A percentile compares a stretch with the other conserved stretches of the same genome.
phyloP scores from a whole-genome alignment of 208 protist species.

The Trypanosoma cruzi region DNA sequence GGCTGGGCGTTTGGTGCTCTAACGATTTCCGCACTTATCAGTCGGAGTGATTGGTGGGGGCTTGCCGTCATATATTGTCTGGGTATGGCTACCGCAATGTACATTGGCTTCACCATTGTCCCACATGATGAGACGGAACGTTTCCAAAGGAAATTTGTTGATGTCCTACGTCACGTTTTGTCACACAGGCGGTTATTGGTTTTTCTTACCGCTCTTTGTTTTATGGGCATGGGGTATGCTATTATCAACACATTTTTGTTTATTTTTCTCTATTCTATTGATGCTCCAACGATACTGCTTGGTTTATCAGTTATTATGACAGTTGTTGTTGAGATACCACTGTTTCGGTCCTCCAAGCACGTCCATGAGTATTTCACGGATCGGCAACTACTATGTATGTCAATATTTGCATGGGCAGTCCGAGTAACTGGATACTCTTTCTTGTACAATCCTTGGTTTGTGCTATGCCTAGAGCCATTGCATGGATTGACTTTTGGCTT shows the following conservation, averaged over 20 bases:
- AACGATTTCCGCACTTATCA: not conserved
- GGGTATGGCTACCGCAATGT: slow-evolving; percentile 5
- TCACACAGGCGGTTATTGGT: slow-evolving; percentile 14
- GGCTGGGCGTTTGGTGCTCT: slow-evolving; percentile 21
- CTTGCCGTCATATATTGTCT: slow-evolving; percentile 5
- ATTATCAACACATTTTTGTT: slow-evolving; percentile 37
- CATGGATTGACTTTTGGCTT: slow-evolving; percentile 43
- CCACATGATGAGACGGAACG: slow-evolving; percentile 3
- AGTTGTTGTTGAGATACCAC: slow-evolving; percentile 38
- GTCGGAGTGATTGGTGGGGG: not conserved
- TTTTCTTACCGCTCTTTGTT: slow-evolving; percentile 26
- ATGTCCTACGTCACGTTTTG: slow-evolving; percentile 24
- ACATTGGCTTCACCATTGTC: slow-evolving; percentile 2
- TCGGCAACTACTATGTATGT: slow-evolving; percentile 25
- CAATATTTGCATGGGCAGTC: slow-evolving; percentile 19
- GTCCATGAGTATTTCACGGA: slow-evolving; percentile 22
- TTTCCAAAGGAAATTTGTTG: slow-evolving; percentile 14
- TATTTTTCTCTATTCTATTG: slow-evolving; percentile 34
- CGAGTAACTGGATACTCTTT: slow-evolving; percentile 37
- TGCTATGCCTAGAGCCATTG: slow-evolving; percentile 37
- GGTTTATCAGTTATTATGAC: slow-evolving; percentile 33
- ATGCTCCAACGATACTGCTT: slow-evolving; percentile 26
- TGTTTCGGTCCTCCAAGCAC: slow-evolving; percentile 28
- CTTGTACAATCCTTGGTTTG: slow-evolving; percentile 36
- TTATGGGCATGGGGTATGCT: slow-evolving; percentile 29